Evolutionary conservation across 805 yeast species (phyloP), one percentile per base, ranked within the genome.

Genomic region (Wickerhamiella spandovensis): DNA sequence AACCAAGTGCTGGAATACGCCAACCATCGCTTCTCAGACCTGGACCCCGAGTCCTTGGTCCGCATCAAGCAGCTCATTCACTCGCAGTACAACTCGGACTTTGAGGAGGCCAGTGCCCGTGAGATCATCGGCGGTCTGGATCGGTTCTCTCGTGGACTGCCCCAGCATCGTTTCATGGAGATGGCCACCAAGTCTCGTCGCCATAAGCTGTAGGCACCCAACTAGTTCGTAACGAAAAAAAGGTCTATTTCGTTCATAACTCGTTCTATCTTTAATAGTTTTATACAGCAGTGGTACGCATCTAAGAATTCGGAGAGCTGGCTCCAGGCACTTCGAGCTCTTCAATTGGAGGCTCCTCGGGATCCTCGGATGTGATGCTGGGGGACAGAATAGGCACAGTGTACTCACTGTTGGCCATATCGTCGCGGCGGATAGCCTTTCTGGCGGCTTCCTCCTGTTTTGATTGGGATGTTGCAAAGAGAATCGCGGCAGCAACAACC

Each of bases 71-170:
- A 58, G 47, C 61, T 74, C 54, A 59, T 76, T 51, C 72, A 67
- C 50, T 44, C 49, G 21, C 56, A 66, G 25, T 64, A 64, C 50
- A 61, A 62, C 41, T 46, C 58, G 10, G 62, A 62, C 32, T 64
- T 77, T 42, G 67, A 75, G 56, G 62, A 73, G 41, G 76, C 81
- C 35, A 79, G 78, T 56, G 70, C 84, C 6, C 72, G 72, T 53
- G 96, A 87, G 66, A 79, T 79, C 21, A 72, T 79, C 60, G 70
- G 72, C 49, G 95, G 95, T 1, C 72, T 84, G 52, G 71, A 72
- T 48, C 76, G 76, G 59, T 87, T 92, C 84, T 67, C 81, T 41
- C 68, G 73, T 48, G 89, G 90, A 41, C 72, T 74, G 51, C 95
- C 95, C 0, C 92, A 84, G 64, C 56, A 65, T 50, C 76, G 87